These are phyloP conservation scores for Astragalus glycyphyllos DNA, from an alignment of 306 rosid species.

Conservation along the genomic window DNA sequence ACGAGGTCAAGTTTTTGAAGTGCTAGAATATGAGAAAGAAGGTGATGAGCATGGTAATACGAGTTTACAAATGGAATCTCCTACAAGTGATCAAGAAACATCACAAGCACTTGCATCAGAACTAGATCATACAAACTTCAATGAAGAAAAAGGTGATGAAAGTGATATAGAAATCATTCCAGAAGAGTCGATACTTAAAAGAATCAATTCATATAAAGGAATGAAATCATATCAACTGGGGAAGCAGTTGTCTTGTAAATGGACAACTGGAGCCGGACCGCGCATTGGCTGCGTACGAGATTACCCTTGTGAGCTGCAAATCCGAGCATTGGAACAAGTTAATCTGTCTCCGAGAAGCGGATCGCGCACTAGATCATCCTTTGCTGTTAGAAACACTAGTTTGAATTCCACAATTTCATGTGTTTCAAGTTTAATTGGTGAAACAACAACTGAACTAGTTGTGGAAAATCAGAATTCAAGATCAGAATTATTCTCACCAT, in stretches of 20 bases:
- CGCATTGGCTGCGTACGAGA: conserved; percentile 93
- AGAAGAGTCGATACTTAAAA: conserved; percentile 69
- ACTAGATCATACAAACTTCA: conserved; percentile 40
- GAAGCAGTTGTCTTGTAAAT: conserved; percentile 88
- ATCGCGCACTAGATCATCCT: conserved; percentile 42
- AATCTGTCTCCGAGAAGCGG: conserved; percentile 79
- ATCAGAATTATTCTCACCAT: conserved; percentile 53
- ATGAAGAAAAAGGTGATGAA: conserved; percentile 50
- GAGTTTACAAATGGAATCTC: conserved; percentile 41
- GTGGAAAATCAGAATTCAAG: conserved; percentile 35
- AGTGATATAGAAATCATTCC: conserved; percentile 60
- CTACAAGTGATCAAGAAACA: conserved; percentile 37
- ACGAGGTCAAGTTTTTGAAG: conserved; percentile 42
- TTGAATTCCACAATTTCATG: conserved; percentile 49
- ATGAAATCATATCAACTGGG: conserved; percentile 84
- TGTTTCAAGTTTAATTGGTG: conserved; percentile 37
- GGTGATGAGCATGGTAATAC: conserved; percentile 15
- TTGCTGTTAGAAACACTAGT: conserved; percentile 48
- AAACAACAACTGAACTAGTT: conserved; percentile 36
- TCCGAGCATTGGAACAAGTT: conserved; percentile 85
- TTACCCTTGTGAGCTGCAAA: conserved; percentile 86
- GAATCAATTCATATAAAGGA: conserved; percentile 83
- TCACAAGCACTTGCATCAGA: conserved; percentile 35
- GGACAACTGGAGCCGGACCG: conserved; percentile 99
- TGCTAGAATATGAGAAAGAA: conserved; percentile 46